A percentile compares a stretch with the other conserved stretches of the same genome.
Conservation (phyloP, 371 early-diverging fungal genomes). For the Syncephalastrum contaminatum region DNA sequence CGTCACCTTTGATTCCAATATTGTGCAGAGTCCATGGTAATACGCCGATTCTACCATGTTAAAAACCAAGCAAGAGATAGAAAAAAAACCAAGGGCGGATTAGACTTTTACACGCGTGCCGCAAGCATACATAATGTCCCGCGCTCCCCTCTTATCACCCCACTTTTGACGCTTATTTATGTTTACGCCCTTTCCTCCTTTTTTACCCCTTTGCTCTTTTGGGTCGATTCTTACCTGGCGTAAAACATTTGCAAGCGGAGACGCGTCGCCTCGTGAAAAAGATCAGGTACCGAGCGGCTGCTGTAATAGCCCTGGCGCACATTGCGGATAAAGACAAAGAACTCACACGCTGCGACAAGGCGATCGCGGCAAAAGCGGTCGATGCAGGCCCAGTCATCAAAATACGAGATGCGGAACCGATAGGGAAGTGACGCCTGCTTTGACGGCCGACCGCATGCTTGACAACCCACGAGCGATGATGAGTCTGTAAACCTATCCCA, state of each 20-base stretch:
- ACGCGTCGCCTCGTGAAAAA: constrained; percentile 80
- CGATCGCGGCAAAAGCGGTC: constrained; percentile 87
- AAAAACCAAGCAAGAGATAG: not conserved
- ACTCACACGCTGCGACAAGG: constrained; percentile 88
- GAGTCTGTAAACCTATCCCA: constrained; percentile 65
- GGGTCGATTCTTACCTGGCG: constrained; percentile 44
- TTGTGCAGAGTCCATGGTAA: constrained; percentile 24
- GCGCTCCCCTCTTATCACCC: not conserved
- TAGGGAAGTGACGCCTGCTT: constrained; percentile 54
- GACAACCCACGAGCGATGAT: constrained; percentile 65
- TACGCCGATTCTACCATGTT: constrained; percentile 27
- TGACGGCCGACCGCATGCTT: constrained; percentile 81
- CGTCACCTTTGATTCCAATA: constrained; percentile 26
- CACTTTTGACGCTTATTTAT: not conserved
- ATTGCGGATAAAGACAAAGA: constrained; percentile 88
- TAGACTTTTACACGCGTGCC: not conserved
- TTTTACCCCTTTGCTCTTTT: not conserved
- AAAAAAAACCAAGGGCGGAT: not conserved
- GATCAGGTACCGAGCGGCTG: constrained; percentile 68
- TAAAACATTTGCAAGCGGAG: constrained; percentile 91
- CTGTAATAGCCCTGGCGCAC: constrained; percentile 83
- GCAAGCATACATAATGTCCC: not conserved
- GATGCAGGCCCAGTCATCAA: constrained; percentile 83
- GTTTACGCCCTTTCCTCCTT: not conserved
- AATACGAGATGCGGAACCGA: constrained; percentile 76